Evolutionary conservation across 768 basidiomycete genomes (phyloP), one percentile per base, ranked within the genome.

Genomic region (Xerocomellus amylosporus): DNA sequence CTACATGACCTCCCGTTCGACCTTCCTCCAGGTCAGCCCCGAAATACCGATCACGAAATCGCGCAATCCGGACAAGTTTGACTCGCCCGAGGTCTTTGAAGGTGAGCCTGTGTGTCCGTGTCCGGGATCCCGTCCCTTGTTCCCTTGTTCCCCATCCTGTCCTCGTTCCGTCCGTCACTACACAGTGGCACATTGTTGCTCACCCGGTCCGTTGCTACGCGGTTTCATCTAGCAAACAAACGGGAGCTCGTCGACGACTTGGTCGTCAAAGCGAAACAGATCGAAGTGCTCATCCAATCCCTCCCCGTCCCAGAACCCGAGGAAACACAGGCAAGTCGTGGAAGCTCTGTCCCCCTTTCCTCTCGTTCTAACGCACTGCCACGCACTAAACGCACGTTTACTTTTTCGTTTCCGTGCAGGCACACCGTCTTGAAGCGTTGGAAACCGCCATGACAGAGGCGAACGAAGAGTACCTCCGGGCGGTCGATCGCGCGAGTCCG

Each of bases 31-130:
- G 71, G 82, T 95, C 70, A 86, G 85, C 67, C 74, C 78, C 9
- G 83, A 88, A 34, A 78, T 94, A 37, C 93, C 93, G n/a, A 74
- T 95, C 57, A 94, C 91, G 19, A 92, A 93, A 66, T 78, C 83
- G 62, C 79, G 89, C 47, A 82, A 84, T 53, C 75, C 81, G 24
- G 86, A 89, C 24, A 86, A 88, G 65, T 84, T 79, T 56, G 90
- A 93, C 64, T 30, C 80, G 0, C 82, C 85, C 13, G 87, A 88
- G 17, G 81, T 85, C 1, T 89, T 93, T 61, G 84, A 92, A 73
- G 88, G 90, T 86, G 53, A 34, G 61, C 24, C 17, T 46, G 26
- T 5, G 20, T 5, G 10, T 37, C n/a, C 9, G 3, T 12, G 8
- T 12, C 40, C 22, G 30, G 33, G 31, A 30, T 47, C 2, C 17